Percentiles rank a stretch among this genome's conserved stretches.
phyloP scores from a whole-genome alignment of 805 yeast genomes.

The Zygosaccharomyces bailii region DNA sequence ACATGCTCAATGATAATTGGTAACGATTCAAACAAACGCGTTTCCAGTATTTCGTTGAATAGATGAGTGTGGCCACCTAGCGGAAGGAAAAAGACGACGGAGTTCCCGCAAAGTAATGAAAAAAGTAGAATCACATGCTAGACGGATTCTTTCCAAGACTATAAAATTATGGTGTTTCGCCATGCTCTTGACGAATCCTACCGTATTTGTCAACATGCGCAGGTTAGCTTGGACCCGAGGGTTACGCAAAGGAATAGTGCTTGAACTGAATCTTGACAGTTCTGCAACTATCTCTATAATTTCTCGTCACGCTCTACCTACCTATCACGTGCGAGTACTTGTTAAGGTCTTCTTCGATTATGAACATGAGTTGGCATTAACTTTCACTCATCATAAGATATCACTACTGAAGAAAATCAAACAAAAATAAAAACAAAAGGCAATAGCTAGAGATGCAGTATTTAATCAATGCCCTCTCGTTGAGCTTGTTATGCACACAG shows the following conservation, averaged over 20 bases:
- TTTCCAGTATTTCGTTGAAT: background rate
- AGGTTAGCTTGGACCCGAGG: no score
- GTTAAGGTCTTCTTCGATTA: background rate
- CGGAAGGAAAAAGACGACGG: background rate
- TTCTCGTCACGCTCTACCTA: background rate
- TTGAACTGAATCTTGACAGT: no score
- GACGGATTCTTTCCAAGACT: no score
- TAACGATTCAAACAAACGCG: slow-evolving; percentile 2
- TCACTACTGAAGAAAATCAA: background rate
- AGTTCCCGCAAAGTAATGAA: no score
- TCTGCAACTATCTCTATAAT: background rate
- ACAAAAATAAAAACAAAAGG: no score
- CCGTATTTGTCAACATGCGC: no score
- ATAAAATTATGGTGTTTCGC: no score
- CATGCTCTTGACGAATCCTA: no score
- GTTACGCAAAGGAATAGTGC: no score
- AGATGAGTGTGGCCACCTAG: background rate
- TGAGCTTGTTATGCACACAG: background rate
- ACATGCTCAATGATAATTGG: background rate
- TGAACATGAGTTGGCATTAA: background rate
- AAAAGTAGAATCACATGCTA: no score
- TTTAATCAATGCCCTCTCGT: background rate
- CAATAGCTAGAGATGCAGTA: background rate
- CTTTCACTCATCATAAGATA: background rate
- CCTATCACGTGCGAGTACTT: background rate